Percentiles rank a stretch among this genome's conserved stretches.
Evolutionary conservation across 352 stramenopile species (phyloP).

Genomic region (Phytophthora constricta): DNA sequence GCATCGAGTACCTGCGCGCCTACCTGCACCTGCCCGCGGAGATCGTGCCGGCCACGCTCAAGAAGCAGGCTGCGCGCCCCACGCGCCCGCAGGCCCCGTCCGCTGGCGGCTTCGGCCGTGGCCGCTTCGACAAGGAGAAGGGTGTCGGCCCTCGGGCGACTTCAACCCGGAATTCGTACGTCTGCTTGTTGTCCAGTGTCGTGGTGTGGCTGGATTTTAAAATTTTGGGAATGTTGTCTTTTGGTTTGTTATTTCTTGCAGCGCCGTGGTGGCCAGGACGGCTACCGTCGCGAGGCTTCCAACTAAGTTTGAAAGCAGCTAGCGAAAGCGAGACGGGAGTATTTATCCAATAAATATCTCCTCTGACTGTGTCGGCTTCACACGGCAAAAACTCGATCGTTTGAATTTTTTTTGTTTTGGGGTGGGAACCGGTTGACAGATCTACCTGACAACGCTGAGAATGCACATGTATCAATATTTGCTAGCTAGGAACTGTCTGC

Average conservation of each 20-base stretch:
- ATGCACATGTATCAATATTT: no score
- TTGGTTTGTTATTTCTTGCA: constrained; percentile 19
- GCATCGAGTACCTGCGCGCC: constrained; percentile 98
- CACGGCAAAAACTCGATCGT: constrained; percentile 40
- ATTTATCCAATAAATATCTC: constrained; percentile 78
- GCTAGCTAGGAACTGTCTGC: no score
- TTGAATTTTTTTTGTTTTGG: no score
- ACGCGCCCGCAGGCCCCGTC: constrained; percentile 80
- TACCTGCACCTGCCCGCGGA: constrained; percentile 98
- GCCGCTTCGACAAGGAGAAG: constrained; percentile 92
- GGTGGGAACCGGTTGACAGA: no score
- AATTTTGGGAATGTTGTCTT: constrained; percentile 5
- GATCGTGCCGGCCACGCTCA: constrained; percentile 99
- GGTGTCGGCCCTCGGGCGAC: constrained; percentile 85
- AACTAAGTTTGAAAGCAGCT: constrained; percentile 65
- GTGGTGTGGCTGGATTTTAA: background rate
- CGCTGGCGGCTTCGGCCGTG: constrained; percentile 81
- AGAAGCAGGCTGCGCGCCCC: constrained; percentile 93
- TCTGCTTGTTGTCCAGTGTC: constrained; percentile 15
- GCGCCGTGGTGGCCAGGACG: constrained; percentile 81
- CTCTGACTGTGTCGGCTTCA: constrained; percentile 76
- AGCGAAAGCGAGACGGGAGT: constrained; percentile 55
- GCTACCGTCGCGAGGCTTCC: constrained; percentile 87
- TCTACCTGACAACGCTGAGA: no score
- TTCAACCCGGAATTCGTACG: constrained; percentile 91